Conservation (phyloP, 768 basidiomycete genomes). For the Phlebiopsis gigantea region DNA sequence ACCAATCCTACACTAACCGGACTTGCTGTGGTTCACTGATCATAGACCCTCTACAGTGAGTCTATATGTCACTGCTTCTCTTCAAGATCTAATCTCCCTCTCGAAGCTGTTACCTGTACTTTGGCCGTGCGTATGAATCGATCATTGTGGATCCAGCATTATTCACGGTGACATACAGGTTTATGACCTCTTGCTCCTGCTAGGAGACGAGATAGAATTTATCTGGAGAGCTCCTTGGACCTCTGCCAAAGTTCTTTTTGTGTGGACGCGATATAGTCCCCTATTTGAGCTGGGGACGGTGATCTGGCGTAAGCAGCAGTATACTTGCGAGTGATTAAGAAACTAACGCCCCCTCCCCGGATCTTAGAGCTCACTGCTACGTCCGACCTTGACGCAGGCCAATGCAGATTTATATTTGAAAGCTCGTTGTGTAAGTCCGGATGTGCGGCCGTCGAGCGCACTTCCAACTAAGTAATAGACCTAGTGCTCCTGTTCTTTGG, state of each 20-base stretch:
- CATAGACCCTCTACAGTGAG: too few relatives aligned
- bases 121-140: too few relatives aligned
- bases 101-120: too few relatives aligned
- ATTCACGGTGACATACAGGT: too few relatives aligned
- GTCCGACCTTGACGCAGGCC: neutral
- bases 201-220: neutral
- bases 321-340: neutral
- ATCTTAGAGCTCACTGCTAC: neutral
- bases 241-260: neutral
- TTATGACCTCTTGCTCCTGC: neutral
- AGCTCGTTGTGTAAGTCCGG: neutral
- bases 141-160: too few relatives aligned
- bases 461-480: neutral
- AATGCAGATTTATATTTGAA: neutral
- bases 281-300: constrained; percentile 1
- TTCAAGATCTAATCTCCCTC: too few relatives aligned
- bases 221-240: constrained; percentile 4
- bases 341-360: neutral
- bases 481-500: neutral
- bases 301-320: neutral
- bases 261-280: constrained; percentile 3
- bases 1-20: too few relatives aligned
- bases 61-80: too few relatives aligned
- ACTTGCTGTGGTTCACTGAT: too few relatives aligned
- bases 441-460: neutral